Base-by-base conservation (phyloP, 257 asterid species). In the Mitragyna speciosa region DNA sequence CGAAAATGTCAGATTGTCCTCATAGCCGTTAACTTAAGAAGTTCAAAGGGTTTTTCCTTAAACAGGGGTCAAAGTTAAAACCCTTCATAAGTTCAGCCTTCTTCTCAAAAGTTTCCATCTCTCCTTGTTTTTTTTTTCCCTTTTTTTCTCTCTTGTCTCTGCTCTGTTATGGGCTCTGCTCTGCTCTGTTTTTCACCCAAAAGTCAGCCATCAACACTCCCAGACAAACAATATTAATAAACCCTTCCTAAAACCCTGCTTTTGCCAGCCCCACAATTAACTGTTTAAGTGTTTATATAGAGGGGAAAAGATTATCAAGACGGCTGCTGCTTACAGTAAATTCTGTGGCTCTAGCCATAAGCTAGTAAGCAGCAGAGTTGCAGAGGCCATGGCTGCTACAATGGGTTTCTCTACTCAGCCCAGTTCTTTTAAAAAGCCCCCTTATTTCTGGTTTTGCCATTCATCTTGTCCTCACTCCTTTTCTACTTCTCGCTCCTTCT, bases 361-460 rank as follows among this genome's bases (percentile, higher is more conserved):
- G 91, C 94, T 92, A 77, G 92, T n/a, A n/a, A n/a, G n/a, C n/a
- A n/a, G 92, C 68, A 89, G 88, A 88, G 87, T 70, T 76, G 82
- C 86, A 19, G 88, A 89, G 39, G 93, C 94, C 76, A 92, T 92
- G 96, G 94, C 92, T 47, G 94, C 92, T 47, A 86, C 90, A 81
- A 87, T 90, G 99, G 94, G 95, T 43, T 91, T 92, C 86, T 85
- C 91, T 74, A 72, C 90, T 81, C 96, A 86, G 80, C 80, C 92
- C 48, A 66, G 88, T 48, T 86, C 92, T 79, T 88, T 91, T 43
- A 82, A 90, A 82, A 63, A 28, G 51, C 91, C 89, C 15, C 91
- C 90, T 17, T 89, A 80, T 82, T 85, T 86, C 89, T 88, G 91
- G 92, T 82, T 88, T 63, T 89, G 92, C 86, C 48, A 33, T 51